Evolutionary conservation across 768 basidiomycete genomes (phyloP).

Genomic region (Amanita subjunquillea): DNA sequence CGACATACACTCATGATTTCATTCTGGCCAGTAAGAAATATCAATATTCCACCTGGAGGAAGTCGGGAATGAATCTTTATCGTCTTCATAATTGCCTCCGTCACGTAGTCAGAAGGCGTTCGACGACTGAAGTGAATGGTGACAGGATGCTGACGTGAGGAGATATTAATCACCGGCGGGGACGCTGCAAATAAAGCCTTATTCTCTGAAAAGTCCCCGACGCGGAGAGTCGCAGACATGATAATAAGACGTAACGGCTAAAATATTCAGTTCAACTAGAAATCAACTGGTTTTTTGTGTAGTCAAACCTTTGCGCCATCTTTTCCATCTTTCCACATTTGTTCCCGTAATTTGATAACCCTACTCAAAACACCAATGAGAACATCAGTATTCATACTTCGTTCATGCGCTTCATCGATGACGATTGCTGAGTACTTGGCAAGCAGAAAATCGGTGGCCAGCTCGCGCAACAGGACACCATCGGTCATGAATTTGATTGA

Average conservation of each 20-base stretch:
- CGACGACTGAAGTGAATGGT: conserved; percentile 88
- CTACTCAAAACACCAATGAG: conserved; percentile 94
- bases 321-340: conserved; percentile 76
- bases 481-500: conserved; percentile 99
- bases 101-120: conserved; percentile 81
- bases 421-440: conserved; percentile 89
- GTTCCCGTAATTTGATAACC: conserved; percentile 81
- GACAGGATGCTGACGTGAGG: conserved; percentile 90
- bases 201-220: conserved; percentile 88
- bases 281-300: conserved; percentile 1
- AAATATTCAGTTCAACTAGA: not conserved
- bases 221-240: conserved; percentile 96
- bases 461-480: conserved; percentile 88
- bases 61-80: conserved; percentile 86
- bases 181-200: conserved; percentile 65
- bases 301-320: conserved; percentile 53
- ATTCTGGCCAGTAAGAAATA: conserved; percentile 93
- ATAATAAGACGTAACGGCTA: conserved; percentile 88
- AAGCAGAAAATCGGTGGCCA: conserved; percentile 90
- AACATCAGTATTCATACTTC: conserved; percentile 97
- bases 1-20: conserved; percentile 84
- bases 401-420: conserved; percentile 96
- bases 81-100: conserved; percentile 84
- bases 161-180: conserved; percentile 87
- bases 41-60: conserved; percentile 86